These are phyloP conservation scores for Allomyces macrogynus DNA, from an alignment of 192 early-diverging fungal genomes.

Conservation along the genomic window DNA sequence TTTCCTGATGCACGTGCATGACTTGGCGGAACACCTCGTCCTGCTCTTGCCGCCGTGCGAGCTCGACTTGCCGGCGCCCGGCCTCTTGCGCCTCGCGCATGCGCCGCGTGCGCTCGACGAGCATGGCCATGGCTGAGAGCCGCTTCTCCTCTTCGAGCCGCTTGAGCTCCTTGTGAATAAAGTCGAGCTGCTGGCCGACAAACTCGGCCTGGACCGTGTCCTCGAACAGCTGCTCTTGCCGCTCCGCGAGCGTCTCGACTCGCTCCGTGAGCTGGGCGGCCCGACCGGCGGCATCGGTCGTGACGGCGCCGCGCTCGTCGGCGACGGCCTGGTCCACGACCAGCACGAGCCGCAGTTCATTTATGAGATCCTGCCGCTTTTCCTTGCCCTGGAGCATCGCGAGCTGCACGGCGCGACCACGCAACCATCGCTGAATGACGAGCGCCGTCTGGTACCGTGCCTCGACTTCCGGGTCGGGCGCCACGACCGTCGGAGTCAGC, in stretches of 20 bases:
- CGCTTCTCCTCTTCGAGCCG: slow-evolving; percentile 27
- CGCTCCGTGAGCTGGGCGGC: too few relatives aligned
- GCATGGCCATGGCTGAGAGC: slow-evolving; percentile 28
- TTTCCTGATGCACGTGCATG: slow-evolving; percentile 31
- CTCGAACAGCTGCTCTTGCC: slow-evolving; percentile 3
- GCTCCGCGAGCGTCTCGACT: too few relatives aligned
- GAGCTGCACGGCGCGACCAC: slow-evolving; percentile 32
- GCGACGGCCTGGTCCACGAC: background rate
- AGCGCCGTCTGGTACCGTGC: slow-evolving; percentile 25
- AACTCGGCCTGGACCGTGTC: slow-evolving; percentile 21
- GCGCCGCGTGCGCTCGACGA: slow-evolving; percentile 31
- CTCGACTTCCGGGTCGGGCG: slow-evolving; percentile 19
- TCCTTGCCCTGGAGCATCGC: slow-evolving; percentile 31
- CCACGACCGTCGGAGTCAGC: slow-evolving; percentile 19
- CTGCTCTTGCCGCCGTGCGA: slow-evolving; percentile 20
- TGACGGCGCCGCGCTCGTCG: too few relatives aligned
- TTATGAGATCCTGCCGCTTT: slow-evolving; percentile 26
- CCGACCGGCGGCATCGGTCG: too few relatives aligned
- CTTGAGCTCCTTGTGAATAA: slow-evolving; percentile 29
- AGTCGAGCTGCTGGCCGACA: slow-evolving; percentile 28
- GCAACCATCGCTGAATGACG: slow-evolving; percentile 27
- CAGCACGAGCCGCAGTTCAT: slow-evolving; percentile 19
- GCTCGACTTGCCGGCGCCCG: slow-evolving; percentile 23
- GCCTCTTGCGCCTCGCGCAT: slow-evolving; percentile 35
- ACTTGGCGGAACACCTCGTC: slow-evolving; percentile 33